phyloP scores from a whole-genome alignment of 306 rosid species.

The Mucuna pruriens region DNA sequence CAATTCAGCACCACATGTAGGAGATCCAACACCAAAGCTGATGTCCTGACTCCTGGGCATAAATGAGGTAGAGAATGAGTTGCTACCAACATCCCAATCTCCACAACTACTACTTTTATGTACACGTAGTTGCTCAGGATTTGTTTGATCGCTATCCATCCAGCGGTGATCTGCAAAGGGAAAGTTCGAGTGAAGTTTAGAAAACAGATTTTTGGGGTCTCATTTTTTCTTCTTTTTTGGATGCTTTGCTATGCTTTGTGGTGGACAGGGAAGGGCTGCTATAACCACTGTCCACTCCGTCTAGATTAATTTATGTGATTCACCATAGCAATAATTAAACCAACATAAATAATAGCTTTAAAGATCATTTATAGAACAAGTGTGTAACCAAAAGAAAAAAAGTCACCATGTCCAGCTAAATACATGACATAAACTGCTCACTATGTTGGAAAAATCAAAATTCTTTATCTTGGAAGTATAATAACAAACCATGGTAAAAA shows the following conservation, averaged over 20 bases:
- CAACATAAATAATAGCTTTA: neutral
- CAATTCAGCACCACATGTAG: conserved; percentile 59
- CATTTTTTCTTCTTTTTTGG: neutral
- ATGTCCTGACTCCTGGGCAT: conserved; percentile 79
- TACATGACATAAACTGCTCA: conserved; percentile 13
- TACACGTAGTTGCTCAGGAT: conserved; percentile 48
- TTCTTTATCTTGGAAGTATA: neutral
- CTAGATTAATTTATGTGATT: neutral
- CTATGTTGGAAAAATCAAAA: neutral
- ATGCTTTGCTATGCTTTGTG: conserved; percentile 5
- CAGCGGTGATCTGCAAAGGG: conserved; percentile 69
- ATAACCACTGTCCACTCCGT: neutral
- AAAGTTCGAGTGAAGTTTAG: conserved; percentile 20
- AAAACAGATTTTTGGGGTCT: neutral
- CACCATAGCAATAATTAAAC: neutral
- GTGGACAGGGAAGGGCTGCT: neutral
- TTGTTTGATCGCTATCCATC: conserved; percentile 55
- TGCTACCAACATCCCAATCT: conserved; percentile 50
- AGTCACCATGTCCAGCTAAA: neutral
- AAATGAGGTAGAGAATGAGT: conserved; percentile 65
- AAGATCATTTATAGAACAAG: conserved; percentile 16
- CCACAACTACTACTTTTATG: conserved; percentile 37
- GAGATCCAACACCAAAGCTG: conserved; percentile 73
- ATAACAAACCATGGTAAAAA: neutral
- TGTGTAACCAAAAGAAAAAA: neutral